Base-by-base conservation (phyloP, 78 protist species). In the Polysphondylium violaceum region DNA sequence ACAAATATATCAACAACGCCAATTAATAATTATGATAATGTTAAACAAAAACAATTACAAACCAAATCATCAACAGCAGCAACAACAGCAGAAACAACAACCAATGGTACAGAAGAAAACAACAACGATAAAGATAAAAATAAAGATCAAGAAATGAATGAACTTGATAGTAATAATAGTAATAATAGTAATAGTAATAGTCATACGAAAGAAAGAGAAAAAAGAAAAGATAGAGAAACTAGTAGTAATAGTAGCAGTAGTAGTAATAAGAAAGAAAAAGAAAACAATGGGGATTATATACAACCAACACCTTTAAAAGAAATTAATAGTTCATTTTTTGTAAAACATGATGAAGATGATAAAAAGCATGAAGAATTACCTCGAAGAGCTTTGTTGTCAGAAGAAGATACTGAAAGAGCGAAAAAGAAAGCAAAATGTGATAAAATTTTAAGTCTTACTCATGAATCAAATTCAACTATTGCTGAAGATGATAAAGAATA, bases 361-460 rank as follows among this genome's bases (percentile, higher is more conserved):
- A 67, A 47, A 17, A 81, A 63, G 8, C 41, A 47, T n/a, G 41
- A 68, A 3, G 78, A 67, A 23, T 44, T 53, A 11, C 90, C 90
- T 12, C 31, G 90, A 69, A 67, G 90, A 81, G 75, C 73, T 2
- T 27, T 69, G 19, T 23, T 67, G 14, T 67, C 79, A 1, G 90
- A 81, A 41, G 90, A 81, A 23, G 90, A 81, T 29, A 58, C 50
- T 36, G 90, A 81, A 69, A 73, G 90, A 68, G 90, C 74, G 0
- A 81, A 81, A 50, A 81, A 81, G 72, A 81, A 61, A 58, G 11
- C 58, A 56, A 81, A 81, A 61, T 81, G 79, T 58, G 90, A 81
- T 29, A 67, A 51, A 43, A 81, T 81, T 25, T 58, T 81, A 6
- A 35, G 69, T 38, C 19, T 81, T 1, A 72, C 71, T 21, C 90